Evolutionary conservation across 257 asterid genomes (phyloP), one percentile per base, ranked within the genome.

Genomic region (Cinchona pubescens): DNA sequence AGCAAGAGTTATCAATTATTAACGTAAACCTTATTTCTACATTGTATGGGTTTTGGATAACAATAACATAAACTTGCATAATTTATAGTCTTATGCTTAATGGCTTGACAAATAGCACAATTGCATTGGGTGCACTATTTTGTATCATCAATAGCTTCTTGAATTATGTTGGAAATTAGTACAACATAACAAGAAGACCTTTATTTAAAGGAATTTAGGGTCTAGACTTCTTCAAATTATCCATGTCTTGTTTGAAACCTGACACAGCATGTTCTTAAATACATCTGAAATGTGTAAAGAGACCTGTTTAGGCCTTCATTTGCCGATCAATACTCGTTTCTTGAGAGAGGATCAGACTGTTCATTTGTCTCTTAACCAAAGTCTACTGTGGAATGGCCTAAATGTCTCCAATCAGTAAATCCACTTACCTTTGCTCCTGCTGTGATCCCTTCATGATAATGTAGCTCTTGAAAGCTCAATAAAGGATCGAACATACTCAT

Each of bases 371-470:
- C 96, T 96, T 96, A 89, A 53, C 98, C 97, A 10, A 89, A 93
- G 71, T 93, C 95, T 70, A 91, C 90, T n/a, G 87, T 76, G 29
- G 98, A 90, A 56, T 93, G 98, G n/a, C 98, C 98, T 79, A 91
- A 81, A 77, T 93, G 98, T 45, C 98, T 83, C 98, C 98, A 93
- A 75, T 93, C 98, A 2, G 98, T 91, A 77, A 93, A 93, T 0
- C 96, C 97, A 65, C 92, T 88, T 75, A 93, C 93, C 8, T 85
- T 83, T 48, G 82, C 65, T 38, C 98, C 96, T 2, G 85, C 81
- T 4, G 76, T 91, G 48, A 93, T 88, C 60, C 97, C 96, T 71
- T 87, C 74, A 7, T 38, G 58, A 75, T 84, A 89, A 80, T 93
- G 87, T 38, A 91, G 14, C 81, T 91, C 94, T 68, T 93, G 98